Conservation (phyloP, 805 yeast genomes). For the Candida glaebosa region DNA sequence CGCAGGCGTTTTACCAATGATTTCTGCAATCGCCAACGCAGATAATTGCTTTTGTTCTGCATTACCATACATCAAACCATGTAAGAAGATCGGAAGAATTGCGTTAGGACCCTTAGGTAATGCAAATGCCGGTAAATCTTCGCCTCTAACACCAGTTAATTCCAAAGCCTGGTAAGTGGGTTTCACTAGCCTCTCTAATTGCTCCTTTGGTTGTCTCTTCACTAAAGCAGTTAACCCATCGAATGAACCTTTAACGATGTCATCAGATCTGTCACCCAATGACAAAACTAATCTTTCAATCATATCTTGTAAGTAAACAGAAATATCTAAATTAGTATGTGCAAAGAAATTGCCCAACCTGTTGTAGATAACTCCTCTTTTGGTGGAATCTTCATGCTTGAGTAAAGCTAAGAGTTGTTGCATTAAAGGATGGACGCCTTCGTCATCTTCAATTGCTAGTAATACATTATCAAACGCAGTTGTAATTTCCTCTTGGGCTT, state of each 20-base stretch:
- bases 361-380: slow-evolving; percentile 59
- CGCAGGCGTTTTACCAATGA: slow-evolving; percentile 85
- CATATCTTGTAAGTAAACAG: slow-evolving; percentile 72
- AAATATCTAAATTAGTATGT: slow-evolving; percentile 62
- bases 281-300: slow-evolving; percentile 65
- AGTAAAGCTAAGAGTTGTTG: slow-evolving; percentile 74
- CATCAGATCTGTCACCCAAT: slow-evolving; percentile 64
- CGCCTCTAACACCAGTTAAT: slow-evolving; percentile 57
- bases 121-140: slow-evolving; percentile 70
- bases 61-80: slow-evolving; percentile 93
- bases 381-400: slow-evolving; percentile 67
- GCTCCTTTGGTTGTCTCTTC: slow-evolving; percentile 69
- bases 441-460: slow-evolving; percentile 67
- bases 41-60: slow-evolving; percentile 79
- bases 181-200: slow-evolving; percentile 69
- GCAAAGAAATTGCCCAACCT: slow-evolving; percentile 73
- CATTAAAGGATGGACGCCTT: slow-evolving; percentile 80
- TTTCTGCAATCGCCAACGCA: slow-evolving; percentile 84
- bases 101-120: slow-evolving; percentile 83
- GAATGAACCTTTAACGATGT: slow-evolving; percentile 62
- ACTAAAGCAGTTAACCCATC: slow-evolving; percentile 64
- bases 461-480: slow-evolving; percentile 66
- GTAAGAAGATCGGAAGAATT: slow-evolving; percentile 85
- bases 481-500: slow-evolving; percentile 40
- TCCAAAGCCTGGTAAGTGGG: slow-evolving; percentile 77